phyloP scores from a whole-genome alignment of 1,139 yeast genomes.

The Saccharomyces hybrid region DNA sequence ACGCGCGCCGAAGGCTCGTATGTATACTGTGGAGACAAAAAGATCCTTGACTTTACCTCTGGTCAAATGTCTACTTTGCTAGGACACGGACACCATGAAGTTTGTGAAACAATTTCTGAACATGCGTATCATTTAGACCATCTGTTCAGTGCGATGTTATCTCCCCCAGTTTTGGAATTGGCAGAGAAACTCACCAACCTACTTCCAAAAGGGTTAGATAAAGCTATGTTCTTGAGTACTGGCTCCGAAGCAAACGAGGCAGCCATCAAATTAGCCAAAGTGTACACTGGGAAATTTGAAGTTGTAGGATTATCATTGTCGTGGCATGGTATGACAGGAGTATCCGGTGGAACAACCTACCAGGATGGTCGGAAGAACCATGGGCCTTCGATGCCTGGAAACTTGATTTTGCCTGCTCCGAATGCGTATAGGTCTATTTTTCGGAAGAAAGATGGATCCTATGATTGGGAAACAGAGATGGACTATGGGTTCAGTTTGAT shows the following conservation, averaged over 20 bases:
- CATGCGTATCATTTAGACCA: slow-evolving; percentile 22
- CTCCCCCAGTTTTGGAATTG: slow-evolving; percentile 24
- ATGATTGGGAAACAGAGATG: slow-evolving; percentile 28
- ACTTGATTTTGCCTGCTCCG: slow-evolving; percentile 12
- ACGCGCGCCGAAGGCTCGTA: slow-evolving; percentile 9
- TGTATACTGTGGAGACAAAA: slow-evolving; percentile 18
- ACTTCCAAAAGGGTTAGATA: slow-evolving; percentile 22
- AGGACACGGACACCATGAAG: slow-evolving; percentile 26
- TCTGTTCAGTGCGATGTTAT: slow-evolving; percentile 24
- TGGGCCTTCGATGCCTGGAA: slow-evolving; percentile 4
- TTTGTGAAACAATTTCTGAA: slow-evolving; percentile 15
- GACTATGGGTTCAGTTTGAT: slow-evolving; percentile 20
- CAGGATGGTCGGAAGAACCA: slow-evolving; percentile 25
- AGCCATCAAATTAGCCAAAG: slow-evolving; percentile 25
- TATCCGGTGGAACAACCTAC: slow-evolving; percentile 22
- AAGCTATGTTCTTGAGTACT: slow-evolving; percentile 22
- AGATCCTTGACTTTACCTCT: slow-evolving; percentile 25
- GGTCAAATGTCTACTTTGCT: slow-evolving; percentile 28
- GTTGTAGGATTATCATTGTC: slow-evolving; percentile 26
- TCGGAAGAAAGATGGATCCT: slow-evolving; percentile 23
- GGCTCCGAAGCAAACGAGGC: slow-evolving; percentile 26
- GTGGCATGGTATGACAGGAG: slow-evolving; percentile 30
- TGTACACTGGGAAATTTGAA: slow-evolving; percentile 23
- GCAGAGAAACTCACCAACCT: slow-evolving; percentile 20
- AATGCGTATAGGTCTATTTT: slow-evolving; percentile 25